Percentiles rank a stretch among this genome's conserved stretches.
These are phyloP conservation scores for Wallacemonas sp. DNA, from an alignment of 208 protist genomes.

Conservation along the genomic window DNA sequence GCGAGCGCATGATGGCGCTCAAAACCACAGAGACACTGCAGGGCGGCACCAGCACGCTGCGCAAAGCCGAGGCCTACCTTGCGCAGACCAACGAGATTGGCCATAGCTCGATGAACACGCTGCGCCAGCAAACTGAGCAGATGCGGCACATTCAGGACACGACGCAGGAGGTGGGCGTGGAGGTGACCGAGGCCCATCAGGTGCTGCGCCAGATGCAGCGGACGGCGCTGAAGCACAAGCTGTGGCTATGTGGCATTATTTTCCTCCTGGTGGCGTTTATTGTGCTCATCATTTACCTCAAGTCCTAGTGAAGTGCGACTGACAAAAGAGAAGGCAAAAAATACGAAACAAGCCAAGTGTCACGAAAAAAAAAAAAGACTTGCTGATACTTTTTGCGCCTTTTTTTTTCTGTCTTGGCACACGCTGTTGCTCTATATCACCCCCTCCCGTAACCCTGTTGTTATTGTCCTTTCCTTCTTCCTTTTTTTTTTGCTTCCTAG, in stretches of 20 bases:
- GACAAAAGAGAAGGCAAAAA: not conserved
- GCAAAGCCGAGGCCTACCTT: slow-evolving; percentile 63
- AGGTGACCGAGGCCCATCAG: slow-evolving; percentile 52
- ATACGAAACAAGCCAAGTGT: not conserved
- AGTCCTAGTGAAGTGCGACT: slow-evolving; percentile 2
- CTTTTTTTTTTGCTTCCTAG: too few relatives aligned
- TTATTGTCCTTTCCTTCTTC: too few relatives aligned
- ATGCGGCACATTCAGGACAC: slow-evolving; percentile 54
- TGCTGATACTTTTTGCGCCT: not conserved
- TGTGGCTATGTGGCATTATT: slow-evolving; percentile 53
- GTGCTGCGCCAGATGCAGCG: slow-evolving; percentile 74
- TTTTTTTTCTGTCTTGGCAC: slow-evolving; percentile 10
- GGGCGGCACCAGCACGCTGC: slow-evolving; percentile 51
- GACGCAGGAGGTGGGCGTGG: slow-evolving; percentile 59
- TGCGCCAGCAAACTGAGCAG: slow-evolving; percentile 69
- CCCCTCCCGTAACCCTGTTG: too few relatives aligned
- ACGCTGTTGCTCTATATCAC: too few relatives aligned
- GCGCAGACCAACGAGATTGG: slow-evolving; percentile 51
- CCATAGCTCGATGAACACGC: slow-evolving; percentile 35
- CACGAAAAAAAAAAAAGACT: slow-evolving; percentile 8
- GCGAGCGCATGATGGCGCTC: slow-evolving; percentile 41
- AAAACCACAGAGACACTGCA: slow-evolving; percentile 62
- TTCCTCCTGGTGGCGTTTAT: slow-evolving; percentile 44
- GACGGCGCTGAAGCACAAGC: slow-evolving; percentile 63
- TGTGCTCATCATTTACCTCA: slow-evolving; percentile 39